Base-by-base conservation (phyloP, 1,284 basidiomycete species). In the Meira nashicola region DNA sequence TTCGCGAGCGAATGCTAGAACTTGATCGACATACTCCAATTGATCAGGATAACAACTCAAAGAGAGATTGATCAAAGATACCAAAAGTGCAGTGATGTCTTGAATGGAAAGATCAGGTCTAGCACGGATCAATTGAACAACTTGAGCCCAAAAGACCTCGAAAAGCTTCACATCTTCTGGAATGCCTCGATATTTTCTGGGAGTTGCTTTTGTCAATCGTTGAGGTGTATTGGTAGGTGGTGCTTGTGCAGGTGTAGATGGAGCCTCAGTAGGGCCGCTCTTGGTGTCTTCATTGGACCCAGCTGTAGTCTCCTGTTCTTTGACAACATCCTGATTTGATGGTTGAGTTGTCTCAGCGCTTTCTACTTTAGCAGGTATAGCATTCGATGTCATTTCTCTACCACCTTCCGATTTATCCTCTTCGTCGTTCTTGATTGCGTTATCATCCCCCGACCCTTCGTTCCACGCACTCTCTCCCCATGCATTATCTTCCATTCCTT, bases 61-160 rank as follows among this genome's bases (percentile, higher is more conserved):
- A 40, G 71, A 75, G 12, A 77, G 64, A 46, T 76, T 73, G 43
- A 68, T 65, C 28, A 77, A 67, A 37, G 74, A 70, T 39, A 76
- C 71, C 17, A 77, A 63, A 52, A 77, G 57, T 4, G 73, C 74
- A 12, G 76, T 72, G 38, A 68, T 73, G 54, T 77, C 76, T 50
- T 73, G 66, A 39, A 73, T 65, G 2, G 74, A 74, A n/a, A 77
- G 64, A 39, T 77, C 76, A 3, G 76, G 73, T n/a, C 76, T 63
- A 17, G 76, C 76, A 8, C 65, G 68, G 62, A 77, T 75, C 19
- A 77, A 71, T 57, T 71, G 63, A 12, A 76, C 71, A 25, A 77
- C 71, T 58, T 77, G 76, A 59, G 71, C 73, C 76, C 76, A 77
- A 38, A 77, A 77, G 10, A 77, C 74, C 54, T 77, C 76, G 58